A percentile compares a stretch with the other conserved stretches of the same genome.
Evolutionary conservation across 306 rosid genomes (phyloP).

Genomic region (Dalbergia oliveri): DNA sequence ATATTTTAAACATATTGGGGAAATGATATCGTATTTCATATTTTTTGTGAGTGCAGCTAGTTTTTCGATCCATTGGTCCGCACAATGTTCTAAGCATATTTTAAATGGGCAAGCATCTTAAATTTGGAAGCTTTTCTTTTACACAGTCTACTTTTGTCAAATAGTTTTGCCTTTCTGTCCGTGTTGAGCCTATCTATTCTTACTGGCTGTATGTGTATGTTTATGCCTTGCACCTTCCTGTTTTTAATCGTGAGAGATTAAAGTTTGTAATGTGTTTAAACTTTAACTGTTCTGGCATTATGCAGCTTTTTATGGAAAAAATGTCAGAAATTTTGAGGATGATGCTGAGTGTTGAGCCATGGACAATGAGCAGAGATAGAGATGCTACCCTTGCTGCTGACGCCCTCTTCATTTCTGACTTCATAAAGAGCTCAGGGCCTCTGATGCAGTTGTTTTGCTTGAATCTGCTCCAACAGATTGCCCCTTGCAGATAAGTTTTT

Average conservation of each 20-base stretch:
- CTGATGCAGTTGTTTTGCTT: slow-evolving; percentile 52
- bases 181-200: background rate
- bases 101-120: background rate
- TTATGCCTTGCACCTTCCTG: background rate
- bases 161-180: background rate
- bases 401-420: slow-evolving; percentile 47
- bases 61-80: background rate
- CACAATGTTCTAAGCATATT: background rate
- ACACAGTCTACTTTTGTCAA: background rate
- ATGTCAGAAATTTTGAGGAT: slow-evolving; percentile 42
- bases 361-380: slow-evolving; percentile 32
- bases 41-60: background rate
- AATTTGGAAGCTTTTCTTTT: background rate
- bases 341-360: slow-evolving; percentile 32
- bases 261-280: slow-evolving; percentile 21
- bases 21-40: background rate
- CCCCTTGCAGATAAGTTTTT: slow-evolving; percentile 67
- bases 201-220: slow-evolving; percentile 4
- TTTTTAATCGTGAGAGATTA: background rate
- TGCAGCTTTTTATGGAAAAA: slow-evolving; percentile 49
- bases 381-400: slow-evolving; percentile 42
- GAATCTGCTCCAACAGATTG: slow-evolving; percentile 55
- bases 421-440: slow-evolving; percentile 50
- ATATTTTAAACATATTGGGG: background rate
- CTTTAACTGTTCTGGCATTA: slow-evolving; percentile 5